Evolutionary conservation across 176 grass and related monocot genomes (phyloP), one percentile per base, ranked within the genome.

Genomic region (Pharus latifolius): DNA sequence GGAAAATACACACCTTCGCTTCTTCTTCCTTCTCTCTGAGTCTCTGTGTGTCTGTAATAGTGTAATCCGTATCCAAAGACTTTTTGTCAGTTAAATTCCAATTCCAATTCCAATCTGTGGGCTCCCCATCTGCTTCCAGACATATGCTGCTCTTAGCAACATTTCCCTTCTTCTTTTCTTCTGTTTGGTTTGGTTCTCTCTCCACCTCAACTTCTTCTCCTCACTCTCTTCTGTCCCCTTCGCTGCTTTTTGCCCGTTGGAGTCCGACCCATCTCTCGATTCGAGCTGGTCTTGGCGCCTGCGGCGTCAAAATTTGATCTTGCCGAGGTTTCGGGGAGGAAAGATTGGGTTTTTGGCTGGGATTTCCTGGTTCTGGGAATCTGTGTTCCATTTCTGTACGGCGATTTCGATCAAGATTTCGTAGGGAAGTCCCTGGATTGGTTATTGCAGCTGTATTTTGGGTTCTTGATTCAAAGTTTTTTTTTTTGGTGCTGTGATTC

Each of bases 251-350:
- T 49, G 18, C 32, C 70, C 5, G 29, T 79, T 43, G 15, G 19
- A 49, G 44, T 33, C 63, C 55, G 53, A 63, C 67, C 55, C 69
- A 32, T 17, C 30, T 43, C 38, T 34, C 25, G 13, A 14, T 32
- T 56, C 24, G 6, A 27, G n/a, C 31, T 15, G 33, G 51, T 23
- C 44, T 72, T 47, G 65, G 45, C 50, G 28, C 55, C 33, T 35
- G 42, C 56, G 25, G 56, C 56, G 14, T 22, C 61, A 66, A 71
- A 78, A 12, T 28, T 72, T 81, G 14, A 72, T 75, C 68, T 79
- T 37, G 32, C 43, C 17, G 59, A 80, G 49, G 26, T 67, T 49
- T 58, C 51, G 14, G 2, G 57, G 52, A 49, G 62, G 54, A 42
- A 69, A 78, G 74, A 30, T 62, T 56, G 69, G 14, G 15, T 37